These are phyloP conservation scores for Marsdenia floribunda DNA, from an alignment of 257 asterid species.

Conservation along the genomic window DNA sequence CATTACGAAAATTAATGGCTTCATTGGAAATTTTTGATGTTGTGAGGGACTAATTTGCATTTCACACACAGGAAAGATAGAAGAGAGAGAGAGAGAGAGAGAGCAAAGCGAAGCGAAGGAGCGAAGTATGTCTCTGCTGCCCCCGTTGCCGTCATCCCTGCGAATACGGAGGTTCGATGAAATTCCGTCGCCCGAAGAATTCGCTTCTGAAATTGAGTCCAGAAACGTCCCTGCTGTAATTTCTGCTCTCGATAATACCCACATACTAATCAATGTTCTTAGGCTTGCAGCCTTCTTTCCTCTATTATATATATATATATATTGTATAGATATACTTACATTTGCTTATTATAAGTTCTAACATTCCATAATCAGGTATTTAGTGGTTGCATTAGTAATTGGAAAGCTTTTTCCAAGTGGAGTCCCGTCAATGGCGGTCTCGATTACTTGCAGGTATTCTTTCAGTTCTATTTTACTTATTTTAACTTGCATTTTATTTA, in stretches of 20 bases:
- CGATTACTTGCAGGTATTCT: slow-evolving; percentile 66
- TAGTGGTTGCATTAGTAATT: slow-evolving; percentile 55
- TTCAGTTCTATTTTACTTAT: background rate
- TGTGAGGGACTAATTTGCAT: no score
- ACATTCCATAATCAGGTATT: slow-evolving; percentile 41
- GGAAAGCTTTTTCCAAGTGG: slow-evolving; percentile 84
- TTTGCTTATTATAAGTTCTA: background rate
- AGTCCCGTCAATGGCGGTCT: slow-evolving; percentile 73
- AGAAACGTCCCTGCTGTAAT: slow-evolving; percentile 64
- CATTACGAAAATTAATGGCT: no score
- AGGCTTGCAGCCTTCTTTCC: background rate
- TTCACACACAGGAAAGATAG: no score
- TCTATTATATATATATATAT: background rate
- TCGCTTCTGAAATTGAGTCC: slow-evolving; percentile 56
- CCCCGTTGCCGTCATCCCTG: slow-evolving; percentile 12
- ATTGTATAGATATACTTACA: no score
- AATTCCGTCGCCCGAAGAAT: slow-evolving; percentile 66
- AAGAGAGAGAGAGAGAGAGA: no score
- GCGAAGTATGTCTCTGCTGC: background rate
- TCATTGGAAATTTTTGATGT: no score
- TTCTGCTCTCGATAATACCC: background rate
- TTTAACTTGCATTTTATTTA: background rate
- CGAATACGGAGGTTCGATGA: slow-evolving; percentile 36
- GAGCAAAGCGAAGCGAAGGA: background rate
- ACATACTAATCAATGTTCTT: background rate